phyloP scores from a whole-genome alignment of 495 filamentous ascomycete genomes.

The Trichodelitschia bisporula region DNA sequence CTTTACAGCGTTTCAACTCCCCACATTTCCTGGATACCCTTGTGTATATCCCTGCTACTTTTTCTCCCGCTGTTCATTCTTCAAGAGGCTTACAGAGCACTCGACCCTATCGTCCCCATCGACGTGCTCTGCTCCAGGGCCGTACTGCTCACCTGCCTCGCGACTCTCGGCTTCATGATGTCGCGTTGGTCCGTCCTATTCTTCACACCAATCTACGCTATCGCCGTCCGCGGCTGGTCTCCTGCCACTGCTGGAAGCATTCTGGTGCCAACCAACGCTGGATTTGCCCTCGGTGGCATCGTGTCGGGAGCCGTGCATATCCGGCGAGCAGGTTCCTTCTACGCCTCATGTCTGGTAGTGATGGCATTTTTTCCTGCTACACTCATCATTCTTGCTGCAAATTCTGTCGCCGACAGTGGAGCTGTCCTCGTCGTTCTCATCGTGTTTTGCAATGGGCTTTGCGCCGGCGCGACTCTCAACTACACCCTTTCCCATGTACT shows the following conservation, averaged over 20 bases:
- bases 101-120: constrained; percentile 47
- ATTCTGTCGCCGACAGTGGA: constrained; percentile 22
- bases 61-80: constrained; percentile 30
- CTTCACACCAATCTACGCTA: constrained; percentile 48
- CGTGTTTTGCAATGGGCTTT: constrained; percentile 39
- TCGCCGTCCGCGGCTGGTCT: constrained; percentile 39
- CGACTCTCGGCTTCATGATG: constrained; percentile 48
- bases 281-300: constrained; percentile 46
- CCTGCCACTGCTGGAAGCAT: constrained; percentile 44
- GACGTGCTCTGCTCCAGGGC: constrained; percentile 33
- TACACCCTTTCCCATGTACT: constrained; percentile 56
- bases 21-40: constrained; percentile 27
- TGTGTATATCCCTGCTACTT: constrained; percentile 25
- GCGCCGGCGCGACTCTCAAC: constrained; percentile 43
- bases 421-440: constrained; percentile 23
- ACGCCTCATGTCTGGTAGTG: constrained; percentile 28
- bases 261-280: constrained; percentile 49
- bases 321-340: constrained; percentile 38
- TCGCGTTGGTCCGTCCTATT: constrained; percentile 55
- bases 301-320: constrained; percentile 48
- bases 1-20: constrained; percentile 38
- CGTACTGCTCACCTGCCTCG: constrained; percentile 39
- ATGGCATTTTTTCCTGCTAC: constrained; percentile 28
- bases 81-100: constrained; percentile 29
- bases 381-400: constrained; percentile 22